Evolutionary conservation across 2,329 filamentous ascomycete genomes (phyloP), one percentile per base, ranked within the genome.

Genomic region (Pezicula radicicola): DNA sequence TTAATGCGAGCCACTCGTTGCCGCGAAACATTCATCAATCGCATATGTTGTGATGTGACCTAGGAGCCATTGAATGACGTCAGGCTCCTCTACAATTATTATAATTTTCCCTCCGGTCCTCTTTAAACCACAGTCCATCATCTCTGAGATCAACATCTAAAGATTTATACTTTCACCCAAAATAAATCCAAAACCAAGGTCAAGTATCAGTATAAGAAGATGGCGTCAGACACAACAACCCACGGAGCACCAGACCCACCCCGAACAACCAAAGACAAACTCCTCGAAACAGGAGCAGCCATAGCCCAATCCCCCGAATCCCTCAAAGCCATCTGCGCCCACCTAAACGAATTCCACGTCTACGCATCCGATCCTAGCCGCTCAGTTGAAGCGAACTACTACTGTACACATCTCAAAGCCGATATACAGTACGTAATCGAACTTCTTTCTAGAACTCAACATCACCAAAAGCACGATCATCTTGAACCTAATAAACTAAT

Each of bases 321-420:
- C 0, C 70, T 90, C 6, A 86, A 89, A 62, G 81, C 83, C 49
- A 79, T 95, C 46, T 94, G 90, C 69, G 89, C 88, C 1, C 89
- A 93, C 64, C 76, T 96, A 1, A 92, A 94, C 62, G 90, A 89
- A n/a, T 92, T 92, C 64, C 91, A 95, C 64, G 83, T 85, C 45
- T 94, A 94, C 64, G 85, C 63, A 15, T 77, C 83, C 25, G 87
- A 93, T 43, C 83, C 85, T 0, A 77, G 73, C 2, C 83, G 88
- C 13, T 77, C 75, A 37, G 84, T 95, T 1, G 89, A 94, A 66
- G 75, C 89, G 1, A 91, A 94, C 64, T 90, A 95, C 68, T 96
- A 94, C 70, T 96, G 91, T 66, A 80, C 85, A 1, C 89, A 94
- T 62, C 62, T 94, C 4, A 91, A 80, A 55, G 54, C 66, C 74